Percentiles rank a stretch among this genome's conserved stretches.
phyloP scores from a whole-genome alignment of 441 rosid genomes.

The Syzygium malaccense region DNA sequence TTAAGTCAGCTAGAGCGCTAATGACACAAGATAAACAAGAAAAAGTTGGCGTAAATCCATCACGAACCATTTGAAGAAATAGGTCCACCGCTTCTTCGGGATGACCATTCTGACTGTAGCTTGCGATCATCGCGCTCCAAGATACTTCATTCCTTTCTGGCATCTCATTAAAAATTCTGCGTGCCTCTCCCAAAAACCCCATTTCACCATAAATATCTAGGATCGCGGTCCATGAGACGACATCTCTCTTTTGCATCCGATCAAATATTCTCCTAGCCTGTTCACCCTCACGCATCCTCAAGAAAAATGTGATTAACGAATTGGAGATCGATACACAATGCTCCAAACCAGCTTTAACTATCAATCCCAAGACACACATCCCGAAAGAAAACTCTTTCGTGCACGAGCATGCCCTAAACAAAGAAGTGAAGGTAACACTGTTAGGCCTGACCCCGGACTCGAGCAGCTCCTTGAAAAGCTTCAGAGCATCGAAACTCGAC shows the following conservation, averaged over 20 bases:
- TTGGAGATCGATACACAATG: constrained; percentile 34
- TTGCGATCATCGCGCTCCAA: constrained; percentile 35
- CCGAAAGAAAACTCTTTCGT: constrained; percentile 27
- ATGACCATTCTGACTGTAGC: constrained; percentile 46
- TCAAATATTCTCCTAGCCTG: constrained; percentile 34
- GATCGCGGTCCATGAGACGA: constrained; percentile 55
- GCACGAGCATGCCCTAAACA: constrained; percentile 32
- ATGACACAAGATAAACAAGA: constrained; percentile 34
- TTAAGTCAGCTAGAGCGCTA: constrained; percentile 28
- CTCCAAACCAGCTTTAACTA: constrained; percentile 45
- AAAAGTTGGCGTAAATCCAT: constrained; percentile 24
- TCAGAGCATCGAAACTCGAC: constrained; percentile 28
- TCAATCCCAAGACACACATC: constrained; percentile 31
- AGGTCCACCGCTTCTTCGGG: constrained; percentile 36
- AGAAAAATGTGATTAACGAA: constrained; percentile 41
- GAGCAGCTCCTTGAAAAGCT: constrained; percentile 32
- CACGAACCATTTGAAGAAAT: constrained; percentile 31
- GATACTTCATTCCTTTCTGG: constrained; percentile 43
- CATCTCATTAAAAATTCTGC: constrained; percentile 45
- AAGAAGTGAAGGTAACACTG: constrained; percentile 38
- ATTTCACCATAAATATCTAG: constrained; percentile 33
- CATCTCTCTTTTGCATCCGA: constrained; percentile 38
- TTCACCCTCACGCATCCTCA: constrained; percentile 34
- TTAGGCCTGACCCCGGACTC: constrained; percentile 41
- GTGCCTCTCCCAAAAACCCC: constrained; percentile 36